These are phyloP conservation scores for Dactylellina sp. DNA, from an alignment of 2,329 filamentous ascomycete genomes.

Conservation along the genomic window DNA sequence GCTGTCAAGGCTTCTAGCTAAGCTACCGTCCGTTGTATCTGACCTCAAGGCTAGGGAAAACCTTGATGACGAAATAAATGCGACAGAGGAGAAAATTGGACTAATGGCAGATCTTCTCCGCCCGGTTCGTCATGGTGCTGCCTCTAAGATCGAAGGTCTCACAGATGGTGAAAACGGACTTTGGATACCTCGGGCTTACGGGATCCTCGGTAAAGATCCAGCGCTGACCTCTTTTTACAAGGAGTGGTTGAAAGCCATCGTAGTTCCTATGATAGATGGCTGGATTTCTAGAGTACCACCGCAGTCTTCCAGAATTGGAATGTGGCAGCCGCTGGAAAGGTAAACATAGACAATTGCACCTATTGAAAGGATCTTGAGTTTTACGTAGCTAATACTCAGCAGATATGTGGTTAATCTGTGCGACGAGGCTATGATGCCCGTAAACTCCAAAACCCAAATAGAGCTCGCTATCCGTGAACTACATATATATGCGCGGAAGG, in stretches of 20 bases:
- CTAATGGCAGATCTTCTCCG: slow-evolving; percentile 96
- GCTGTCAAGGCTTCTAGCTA: slow-evolving; percentile 85
- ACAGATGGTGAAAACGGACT: slow-evolving; percentile 95
- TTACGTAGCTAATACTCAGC: slow-evolving; percentile 3
- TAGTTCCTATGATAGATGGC: slow-evolving; percentile 96
- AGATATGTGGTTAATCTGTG: slow-evolving; percentile 93
- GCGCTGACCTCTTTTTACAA: slow-evolving; percentile 95
- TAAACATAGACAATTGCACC: slow-evolving; percentile 22
- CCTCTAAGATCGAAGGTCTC: slow-evolving; percentile 95
- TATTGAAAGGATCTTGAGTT: not conserved
- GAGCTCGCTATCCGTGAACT: slow-evolving; percentile 90
- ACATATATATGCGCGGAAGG: slow-evolving; percentile 90
- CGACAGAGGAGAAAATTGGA: slow-evolving; percentile 95
- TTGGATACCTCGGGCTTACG: slow-evolving; percentile 94
- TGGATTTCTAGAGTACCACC: slow-evolving; percentile 83
- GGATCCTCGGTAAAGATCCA: slow-evolving; percentile 85
- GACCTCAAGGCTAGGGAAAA: slow-evolving; percentile 83
- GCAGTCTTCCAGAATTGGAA: slow-evolving; percentile 88
- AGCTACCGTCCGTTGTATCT: slow-evolving; percentile 81
- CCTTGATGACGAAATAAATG: slow-evolving; percentile 92
- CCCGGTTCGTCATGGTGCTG: slow-evolving; percentile 90
- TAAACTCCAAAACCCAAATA: slow-evolving; percentile 94
- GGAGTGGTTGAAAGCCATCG: slow-evolving; percentile 92
- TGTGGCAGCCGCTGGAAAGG: slow-evolving; percentile 95
- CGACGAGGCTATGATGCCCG: slow-evolving; percentile 90